These are phyloP conservation scores for Aethionema arabicum DNA, from an alignment of 345 rosid species.

Conservation along the genomic window DNA sequence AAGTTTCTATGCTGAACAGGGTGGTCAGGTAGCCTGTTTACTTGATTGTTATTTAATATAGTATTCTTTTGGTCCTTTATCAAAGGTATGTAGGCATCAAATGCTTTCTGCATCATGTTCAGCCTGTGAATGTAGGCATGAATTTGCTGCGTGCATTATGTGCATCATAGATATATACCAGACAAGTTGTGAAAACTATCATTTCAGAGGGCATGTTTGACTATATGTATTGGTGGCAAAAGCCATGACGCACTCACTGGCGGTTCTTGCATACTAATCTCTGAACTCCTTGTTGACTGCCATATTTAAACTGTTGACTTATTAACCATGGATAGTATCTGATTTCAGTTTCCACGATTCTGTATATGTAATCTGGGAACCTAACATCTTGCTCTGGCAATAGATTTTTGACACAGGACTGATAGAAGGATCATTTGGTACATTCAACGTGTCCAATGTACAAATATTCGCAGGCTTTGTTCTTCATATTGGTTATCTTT, in stretches of 20 bases:
- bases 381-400: conserved; percentile 34
- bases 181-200: conserved; percentile 12
- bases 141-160: not conserved
- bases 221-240: conserved; percentile 2
- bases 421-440: conserved; percentile 74
- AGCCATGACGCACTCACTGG: conserved; percentile 2
- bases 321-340: conserved; percentile 8
- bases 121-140: not conserved
- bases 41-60: conserved; percentile 9
- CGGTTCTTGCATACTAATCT: conserved; percentile 5
- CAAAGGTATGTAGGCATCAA: not conserved
- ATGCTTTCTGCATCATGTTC: not conserved
- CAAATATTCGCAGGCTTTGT: conserved; percentile 91
- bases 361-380: not conserved
- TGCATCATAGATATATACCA: conserved; percentile 11
- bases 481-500: conserved; percentile 76
- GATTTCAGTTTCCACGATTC: not conserved
- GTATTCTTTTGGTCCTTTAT: conserved; percentile 20
- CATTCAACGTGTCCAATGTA: conserved; percentile 75
- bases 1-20: conserved; percentile 97
- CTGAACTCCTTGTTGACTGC: not conserved
- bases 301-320: not conserved
- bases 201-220: conserved; percentile 15
- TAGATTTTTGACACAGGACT: conserved; percentile 83
- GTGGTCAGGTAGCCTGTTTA: conserved; percentile 79